phyloP scores from a whole-genome alignment of 768 basidiomycete species.

The Asterophora parasitica region DNA sequence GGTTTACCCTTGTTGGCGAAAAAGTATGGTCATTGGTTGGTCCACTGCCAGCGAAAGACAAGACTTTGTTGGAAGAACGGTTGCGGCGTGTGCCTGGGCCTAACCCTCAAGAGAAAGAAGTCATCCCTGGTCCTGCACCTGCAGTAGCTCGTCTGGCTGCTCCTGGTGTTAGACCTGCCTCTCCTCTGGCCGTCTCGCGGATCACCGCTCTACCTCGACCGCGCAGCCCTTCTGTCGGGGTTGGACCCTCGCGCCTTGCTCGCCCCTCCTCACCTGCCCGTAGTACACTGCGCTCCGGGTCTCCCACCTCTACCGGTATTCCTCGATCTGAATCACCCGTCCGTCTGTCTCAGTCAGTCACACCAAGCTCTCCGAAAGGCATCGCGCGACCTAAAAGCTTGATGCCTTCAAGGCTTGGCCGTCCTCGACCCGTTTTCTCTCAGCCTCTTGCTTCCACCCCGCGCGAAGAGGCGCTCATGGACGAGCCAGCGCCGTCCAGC shows the following conservation, averaged over 20 bases:
- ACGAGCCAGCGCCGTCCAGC: conserved; percentile 1
- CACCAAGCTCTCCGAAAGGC: conserved; percentile 39
- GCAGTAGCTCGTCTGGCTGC: conserved; percentile 50
- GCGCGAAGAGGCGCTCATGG: conserved; percentile 24
- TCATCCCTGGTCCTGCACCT: conserved; percentile 29
- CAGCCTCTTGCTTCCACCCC: conserved; percentile 16
- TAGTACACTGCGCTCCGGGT: conserved; percentile 30
- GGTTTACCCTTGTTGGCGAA: conserved; percentile 78
- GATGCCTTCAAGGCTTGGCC: conserved; percentile 70
- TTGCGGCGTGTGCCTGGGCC: conserved; percentile 77
- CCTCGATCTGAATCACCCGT: conserved; percentile 40
- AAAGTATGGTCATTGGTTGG: conserved; percentile 81
- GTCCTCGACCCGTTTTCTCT: conserved; percentile 51
- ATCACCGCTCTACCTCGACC: conserved; percentile 17
- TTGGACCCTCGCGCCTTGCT: conserved; percentile 28
- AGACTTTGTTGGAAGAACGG: conserved; percentile 88
- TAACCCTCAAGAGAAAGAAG: conserved; percentile 41
- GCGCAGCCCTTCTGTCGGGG: conserved; percentile 26
- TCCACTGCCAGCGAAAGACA: conserved; percentile 75
- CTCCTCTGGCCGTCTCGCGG: conserved; percentile 17
- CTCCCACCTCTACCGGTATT: conserved; percentile 33
- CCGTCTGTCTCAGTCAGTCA: conserved; percentile 27
- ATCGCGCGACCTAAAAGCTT: conserved; percentile 59
- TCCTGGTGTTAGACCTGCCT: conserved; percentile 41
- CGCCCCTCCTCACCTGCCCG: conserved; percentile 48